These are phyloP conservation scores for Curvularia eragrostidis DNA, from an alignment of 2,329 filamentous ascomycete genomes.

Conservation along the genomic window DNA sequence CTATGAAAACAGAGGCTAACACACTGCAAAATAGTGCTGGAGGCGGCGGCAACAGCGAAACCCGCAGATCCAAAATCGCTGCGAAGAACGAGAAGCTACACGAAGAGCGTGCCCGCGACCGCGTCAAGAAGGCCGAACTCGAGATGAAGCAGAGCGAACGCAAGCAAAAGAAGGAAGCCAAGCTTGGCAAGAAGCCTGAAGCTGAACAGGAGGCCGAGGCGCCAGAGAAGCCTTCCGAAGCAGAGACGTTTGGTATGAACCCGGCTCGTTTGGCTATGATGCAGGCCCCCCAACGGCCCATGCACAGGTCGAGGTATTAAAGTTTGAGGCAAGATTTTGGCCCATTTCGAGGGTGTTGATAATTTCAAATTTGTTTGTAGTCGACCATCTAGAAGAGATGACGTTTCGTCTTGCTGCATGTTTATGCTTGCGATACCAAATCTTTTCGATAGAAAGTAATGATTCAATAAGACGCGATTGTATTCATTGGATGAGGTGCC, in stretches of 20 bases:
- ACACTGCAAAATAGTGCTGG: constrained; percentile 66
- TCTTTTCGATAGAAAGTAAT: neutral
- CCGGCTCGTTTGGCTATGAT: constrained; percentile 49
- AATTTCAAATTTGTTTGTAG: neutral
- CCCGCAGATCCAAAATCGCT: constrained; percentile 76
- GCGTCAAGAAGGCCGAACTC: constrained; percentile 55
- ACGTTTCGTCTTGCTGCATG: neutral
- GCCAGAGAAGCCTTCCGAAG: constrained; percentile 22
- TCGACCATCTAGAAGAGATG: neutral
- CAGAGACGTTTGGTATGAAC: constrained; percentile 45
- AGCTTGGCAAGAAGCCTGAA: constrained; percentile 32
- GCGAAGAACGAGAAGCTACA: constrained; percentile 86
- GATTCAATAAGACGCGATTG: neutral
- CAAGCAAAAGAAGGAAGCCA: constrained; percentile 50
- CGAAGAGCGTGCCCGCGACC: constrained; percentile 66
- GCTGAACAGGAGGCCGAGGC: constrained; percentile 19
- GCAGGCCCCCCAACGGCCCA: constrained; percentile 25
- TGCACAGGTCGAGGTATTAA: constrained; percentile 34
- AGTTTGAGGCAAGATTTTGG: neutral
- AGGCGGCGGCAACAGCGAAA: constrained; percentile 79
- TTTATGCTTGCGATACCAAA: neutral
- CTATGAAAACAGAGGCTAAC: constrained; percentile 16
- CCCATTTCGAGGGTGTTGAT: neutral
- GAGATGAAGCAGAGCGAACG: constrained; percentile 50
- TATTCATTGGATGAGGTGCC: neutral